Percentiles rank a stretch among this genome's conserved stretches.
Evolutionary conservation across 2,329 filamentous ascomycete genomes (phyloP).

Genomic region (Aspergillus unguis): DNA sequence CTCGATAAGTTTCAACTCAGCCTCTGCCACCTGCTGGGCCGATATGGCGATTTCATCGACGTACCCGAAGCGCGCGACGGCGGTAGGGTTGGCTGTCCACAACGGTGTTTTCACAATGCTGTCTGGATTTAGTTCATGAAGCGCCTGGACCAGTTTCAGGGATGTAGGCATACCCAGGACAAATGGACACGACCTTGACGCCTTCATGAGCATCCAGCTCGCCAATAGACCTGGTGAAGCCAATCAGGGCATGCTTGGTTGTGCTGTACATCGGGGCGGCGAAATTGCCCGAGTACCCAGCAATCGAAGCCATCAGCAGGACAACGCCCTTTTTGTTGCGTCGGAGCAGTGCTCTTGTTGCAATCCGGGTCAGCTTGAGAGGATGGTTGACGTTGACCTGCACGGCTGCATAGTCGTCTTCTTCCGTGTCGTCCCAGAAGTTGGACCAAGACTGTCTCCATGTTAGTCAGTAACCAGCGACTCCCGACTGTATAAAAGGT

Average conservation of each 20-base stretch:
- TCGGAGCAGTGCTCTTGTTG: constrained; percentile 1
- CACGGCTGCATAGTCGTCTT: constrained; percentile 1
- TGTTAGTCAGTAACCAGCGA: not conserved
- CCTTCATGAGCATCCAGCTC: not conserved
- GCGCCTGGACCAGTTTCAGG: not conserved
- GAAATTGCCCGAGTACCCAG: not conserved
- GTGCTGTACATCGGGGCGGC: constrained; percentile 3
- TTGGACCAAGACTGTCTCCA: not conserved
- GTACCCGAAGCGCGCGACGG: no score
- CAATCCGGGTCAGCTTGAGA: constrained; percentile 8
- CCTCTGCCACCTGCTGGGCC: no score
- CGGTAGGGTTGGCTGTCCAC: no score
- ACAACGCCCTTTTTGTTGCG: constrained; percentile 9
- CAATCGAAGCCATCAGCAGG: not conserved
- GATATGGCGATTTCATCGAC: no score
- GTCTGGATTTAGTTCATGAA: no score
- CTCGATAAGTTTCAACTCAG: no score
- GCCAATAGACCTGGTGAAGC: constrained; percentile 3
- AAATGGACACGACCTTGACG: constrained; percentile 7
- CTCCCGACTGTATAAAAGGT: not conserved
- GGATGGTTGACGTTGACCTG: constrained; percentile 8
- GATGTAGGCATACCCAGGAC: not conserved
- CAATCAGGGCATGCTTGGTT: constrained; percentile 10
- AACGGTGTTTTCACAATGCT: no score
- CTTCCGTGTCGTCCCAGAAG: not conserved